Conservation (phyloP, 257 asterid genomes). For the Solanum rostratum region DNA sequence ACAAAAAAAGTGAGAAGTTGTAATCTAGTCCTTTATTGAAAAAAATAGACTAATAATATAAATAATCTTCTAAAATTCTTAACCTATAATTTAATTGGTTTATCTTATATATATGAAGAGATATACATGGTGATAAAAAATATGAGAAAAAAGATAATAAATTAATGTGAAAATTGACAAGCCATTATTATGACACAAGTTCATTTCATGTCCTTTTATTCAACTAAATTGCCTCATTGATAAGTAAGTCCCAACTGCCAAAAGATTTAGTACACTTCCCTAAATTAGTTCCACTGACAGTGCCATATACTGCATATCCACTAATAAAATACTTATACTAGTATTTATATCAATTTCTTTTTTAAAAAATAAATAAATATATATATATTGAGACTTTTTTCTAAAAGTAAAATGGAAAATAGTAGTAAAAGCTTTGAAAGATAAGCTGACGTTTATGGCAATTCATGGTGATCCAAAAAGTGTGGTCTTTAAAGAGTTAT, state of each 20-base stretch:
- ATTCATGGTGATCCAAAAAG: constrained; percentile 1
- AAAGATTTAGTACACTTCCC: background rate
- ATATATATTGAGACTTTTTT: background rate
- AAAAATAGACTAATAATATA: background rate
- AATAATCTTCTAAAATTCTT: background rate
- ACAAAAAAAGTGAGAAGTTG: background rate
- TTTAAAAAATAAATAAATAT: no score
- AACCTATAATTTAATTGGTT: background rate
- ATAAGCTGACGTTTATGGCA: background rate
- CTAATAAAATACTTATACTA: background rate
- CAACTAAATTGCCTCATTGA: background rate
- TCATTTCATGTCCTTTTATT: background rate
- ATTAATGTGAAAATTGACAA: background rate
- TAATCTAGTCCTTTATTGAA: background rate
- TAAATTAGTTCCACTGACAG: background rate
- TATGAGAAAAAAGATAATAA: background rate
- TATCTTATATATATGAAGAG: background rate
- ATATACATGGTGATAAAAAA: background rate
- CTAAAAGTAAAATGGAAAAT: background rate
- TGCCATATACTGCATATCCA: background rate
- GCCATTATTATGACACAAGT: background rate
- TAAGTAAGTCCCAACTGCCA: background rate
- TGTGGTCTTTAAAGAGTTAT: background rate
- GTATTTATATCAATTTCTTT: background rate
- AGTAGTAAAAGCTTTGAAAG: background rate